These are phyloP conservation scores for Schwanniomyces sp. DNA, from an alignment of 805 yeast genomes.

Conservation along the genomic window DNA sequence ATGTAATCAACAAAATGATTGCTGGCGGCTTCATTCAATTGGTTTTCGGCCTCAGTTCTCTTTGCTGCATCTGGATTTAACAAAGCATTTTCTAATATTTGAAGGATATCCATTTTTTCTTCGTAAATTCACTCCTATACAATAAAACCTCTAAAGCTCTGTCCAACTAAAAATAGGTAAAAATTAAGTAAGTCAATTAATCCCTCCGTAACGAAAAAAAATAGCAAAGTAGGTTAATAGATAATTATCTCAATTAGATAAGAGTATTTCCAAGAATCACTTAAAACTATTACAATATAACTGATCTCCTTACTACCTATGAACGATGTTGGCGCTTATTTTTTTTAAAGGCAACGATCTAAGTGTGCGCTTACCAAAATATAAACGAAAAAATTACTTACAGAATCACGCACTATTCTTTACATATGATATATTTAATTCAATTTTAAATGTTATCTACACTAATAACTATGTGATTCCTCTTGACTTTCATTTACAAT, in stretches of 20 bases:
- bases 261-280: not conserved
- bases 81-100: constrained; percentile 77
- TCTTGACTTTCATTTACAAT: constrained; percentile 16
- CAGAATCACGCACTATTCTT: not conserved
- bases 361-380: not conserved
- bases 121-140: not conserved
- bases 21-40: constrained; percentile 67
- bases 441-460: not conserved
- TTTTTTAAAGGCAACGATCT: constrained; percentile 1
- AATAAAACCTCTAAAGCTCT: not conserved
- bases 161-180: not conserved
- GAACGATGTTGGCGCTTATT: constrained; percentile 1
- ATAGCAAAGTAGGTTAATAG: not conserved
- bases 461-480: not conserved
- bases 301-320: not conserved
- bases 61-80: constrained; percentile 62
- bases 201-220: not conserved
- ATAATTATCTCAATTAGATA: not conserved
- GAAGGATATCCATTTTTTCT: constrained; percentile 49
- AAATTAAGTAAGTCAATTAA: not conserved
- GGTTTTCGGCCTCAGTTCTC: constrained; percentile 77
- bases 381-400: not conserved
- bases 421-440: not conserved
- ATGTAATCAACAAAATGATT: constrained; percentile 77
- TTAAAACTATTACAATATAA: not conserved